phyloP scores from a whole-genome alignment of 805 yeast genomes.

The Ascoidea tarda region DNA sequence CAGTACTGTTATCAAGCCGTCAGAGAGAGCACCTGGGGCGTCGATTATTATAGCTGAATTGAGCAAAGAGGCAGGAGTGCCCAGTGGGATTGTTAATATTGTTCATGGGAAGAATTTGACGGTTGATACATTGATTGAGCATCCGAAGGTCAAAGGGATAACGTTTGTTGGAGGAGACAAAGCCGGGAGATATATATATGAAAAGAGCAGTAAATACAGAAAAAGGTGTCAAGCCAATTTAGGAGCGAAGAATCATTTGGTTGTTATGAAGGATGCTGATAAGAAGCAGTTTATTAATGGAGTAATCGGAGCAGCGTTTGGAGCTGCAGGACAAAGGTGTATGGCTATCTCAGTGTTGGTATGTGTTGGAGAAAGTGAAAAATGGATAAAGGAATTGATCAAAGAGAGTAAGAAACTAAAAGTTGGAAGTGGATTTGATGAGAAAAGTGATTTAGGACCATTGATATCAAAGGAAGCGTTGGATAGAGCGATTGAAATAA shows the following conservation, averaged over 20 bases:
- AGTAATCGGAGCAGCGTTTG: constrained; percentile 63
- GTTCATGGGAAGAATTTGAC: constrained; percentile 66
- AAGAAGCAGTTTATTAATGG: constrained; percentile 49
- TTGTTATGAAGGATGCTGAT: constrained; percentile 62
- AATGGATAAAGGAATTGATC: constrained; percentile 49
- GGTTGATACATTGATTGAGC: constrained; percentile 55
- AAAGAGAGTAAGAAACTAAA: constrained; percentile 40
- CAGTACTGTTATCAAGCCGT: constrained; percentile 54
- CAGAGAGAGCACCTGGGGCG: constrained; percentile 75
- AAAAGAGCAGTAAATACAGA: constrained; percentile 50
- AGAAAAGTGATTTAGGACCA: constrained; percentile 56
- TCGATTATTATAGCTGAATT: constrained; percentile 63
- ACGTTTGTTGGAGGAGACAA: constrained; percentile 72
- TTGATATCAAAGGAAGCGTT: constrained; percentile 49
- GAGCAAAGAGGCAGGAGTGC: constrained; percentile 60
- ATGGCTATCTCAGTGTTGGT: constrained; percentile 67
- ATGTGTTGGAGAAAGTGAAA: constrained; percentile 49
- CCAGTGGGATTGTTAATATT: constrained; percentile 57
- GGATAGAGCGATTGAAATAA: constrained; percentile 39
- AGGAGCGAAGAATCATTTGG: constrained; percentile 70
- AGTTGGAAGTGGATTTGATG: constrained; percentile 55
- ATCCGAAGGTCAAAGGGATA: constrained; percentile 61
- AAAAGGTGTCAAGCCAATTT: constrained; percentile 67
- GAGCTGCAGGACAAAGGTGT: constrained; percentile 80
- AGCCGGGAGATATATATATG: constrained; percentile 64